Conservation (phyloP, 1,284 basidiomycete genomes). For the Paramarasmius palmivorus region DNA sequence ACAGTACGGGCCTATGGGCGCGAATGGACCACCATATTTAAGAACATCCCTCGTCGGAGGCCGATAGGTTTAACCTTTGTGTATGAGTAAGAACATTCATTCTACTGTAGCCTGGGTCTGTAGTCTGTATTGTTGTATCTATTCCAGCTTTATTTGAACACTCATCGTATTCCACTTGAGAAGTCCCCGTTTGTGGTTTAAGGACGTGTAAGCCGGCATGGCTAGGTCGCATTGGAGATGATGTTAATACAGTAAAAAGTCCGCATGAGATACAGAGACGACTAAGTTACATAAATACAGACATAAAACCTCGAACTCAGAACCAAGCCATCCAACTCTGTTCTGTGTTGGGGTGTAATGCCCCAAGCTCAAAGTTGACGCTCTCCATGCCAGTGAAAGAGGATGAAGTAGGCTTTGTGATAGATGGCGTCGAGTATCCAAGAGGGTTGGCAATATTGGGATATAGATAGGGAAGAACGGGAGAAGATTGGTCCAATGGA, state of each 20-base stretch:
- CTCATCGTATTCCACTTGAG: too few relatives aligned
- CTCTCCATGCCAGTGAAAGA: constrained; percentile 32
- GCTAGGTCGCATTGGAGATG: too few relatives aligned
- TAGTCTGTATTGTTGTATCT: too few relatives aligned
- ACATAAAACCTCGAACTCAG: constrained; percentile 17
- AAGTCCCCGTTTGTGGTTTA: too few relatives aligned
- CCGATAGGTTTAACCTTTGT: constrained; percentile 36
- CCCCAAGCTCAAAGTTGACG: constrained; percentile 46
- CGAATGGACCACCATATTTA: constrained; percentile 59
- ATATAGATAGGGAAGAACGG: constrained; percentile 23
- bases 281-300: constrained; percentile 2
- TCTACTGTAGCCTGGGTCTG: too few relatives aligned
- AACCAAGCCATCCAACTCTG: constrained; percentile 49
- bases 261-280: not conserved
- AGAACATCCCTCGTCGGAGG: constrained; percentile 63
- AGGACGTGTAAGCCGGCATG: too few relatives aligned
- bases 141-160: too few relatives aligned
- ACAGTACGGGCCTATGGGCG: constrained; percentile 59
- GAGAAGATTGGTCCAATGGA: constrained; percentile 7
- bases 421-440: constrained; percentile 6
- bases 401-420: not conserved
- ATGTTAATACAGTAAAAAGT: not conserved
- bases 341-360: constrained; percentile 38
- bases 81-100: not conserved
- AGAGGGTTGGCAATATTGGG: constrained; percentile 13